A percentile compares a stretch with the other conserved stretches of the same genome.
phyloP scores from a whole-genome alignment of 768 basidiomycete genomes.

The Naganishia vishniacii region DNA sequence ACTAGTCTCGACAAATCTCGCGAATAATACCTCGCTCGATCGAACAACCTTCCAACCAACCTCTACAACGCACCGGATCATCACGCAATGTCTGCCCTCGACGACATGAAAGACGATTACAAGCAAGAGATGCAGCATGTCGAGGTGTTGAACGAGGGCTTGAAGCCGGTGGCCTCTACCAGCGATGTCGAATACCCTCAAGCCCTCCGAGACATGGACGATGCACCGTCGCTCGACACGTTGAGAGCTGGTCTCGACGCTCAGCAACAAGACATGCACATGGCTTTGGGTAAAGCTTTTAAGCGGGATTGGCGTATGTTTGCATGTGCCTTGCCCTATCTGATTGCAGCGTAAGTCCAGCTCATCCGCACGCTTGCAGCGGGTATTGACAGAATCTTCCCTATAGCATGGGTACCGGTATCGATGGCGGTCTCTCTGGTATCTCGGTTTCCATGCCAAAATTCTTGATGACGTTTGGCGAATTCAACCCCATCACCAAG shows the following conservation, averaged over 20 bases:
- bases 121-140: slow-evolving; percentile 20
- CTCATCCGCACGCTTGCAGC: not conserved
- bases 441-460: slow-evolving; percentile 20
- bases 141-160: not conserved
- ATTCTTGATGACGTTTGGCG: slow-evolving; percentile 26
- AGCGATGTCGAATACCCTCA: slow-evolving; percentile 28
- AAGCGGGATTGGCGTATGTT: slow-evolving; percentile 18
- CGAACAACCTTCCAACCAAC: too few relatives aligned
- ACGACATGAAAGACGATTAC: slow-evolving; percentile 12
- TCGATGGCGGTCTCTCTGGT: slow-evolving; percentile 22
- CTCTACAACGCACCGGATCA: too few relatives aligned
- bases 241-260: not conserved
- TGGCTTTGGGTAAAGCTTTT: not conserved
- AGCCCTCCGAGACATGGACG: slow-evolving; percentile 23
- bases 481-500: slow-evolving; percentile 25
- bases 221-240: slow-evolving; percentile 17
- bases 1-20: too few relatives aligned
- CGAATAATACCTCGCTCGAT: too few relatives aligned
- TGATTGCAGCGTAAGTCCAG: slow-evolving; percentile 12
- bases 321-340: slow-evolving; percentile 14
- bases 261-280: slow-evolving; percentile 1
- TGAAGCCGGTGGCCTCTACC: not conserved
- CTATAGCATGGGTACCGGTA: slow-evolving; percentile 14
- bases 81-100: not conserved
- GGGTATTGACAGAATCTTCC: not conserved